Percentiles rank a stretch among this genome's conserved stretches.
These are phyloP conservation scores for Iris macrosiphon DNA, from an alignment of 106 monocot species.

Conservation along the genomic window DNA sequence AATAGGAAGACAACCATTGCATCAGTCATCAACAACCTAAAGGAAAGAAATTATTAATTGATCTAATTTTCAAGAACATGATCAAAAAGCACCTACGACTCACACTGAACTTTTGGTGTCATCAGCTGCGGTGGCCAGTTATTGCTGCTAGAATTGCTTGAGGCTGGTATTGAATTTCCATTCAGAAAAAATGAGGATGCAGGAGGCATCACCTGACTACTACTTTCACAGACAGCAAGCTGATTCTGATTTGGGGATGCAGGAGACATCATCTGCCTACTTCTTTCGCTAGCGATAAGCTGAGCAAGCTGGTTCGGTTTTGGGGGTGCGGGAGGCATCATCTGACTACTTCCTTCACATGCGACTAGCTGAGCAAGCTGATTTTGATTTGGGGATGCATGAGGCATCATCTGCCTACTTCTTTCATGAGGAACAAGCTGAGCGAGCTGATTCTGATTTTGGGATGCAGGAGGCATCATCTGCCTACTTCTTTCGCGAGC, in stretches of 20 bases:
- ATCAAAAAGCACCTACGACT: constrained; percentile 3
- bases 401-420: neutral
- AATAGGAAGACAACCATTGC: neutral
- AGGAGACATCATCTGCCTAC: neutral
- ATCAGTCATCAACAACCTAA: neutral
- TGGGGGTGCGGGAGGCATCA: no score
- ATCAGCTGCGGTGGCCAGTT: neutral
- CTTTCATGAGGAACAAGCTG: neutral
- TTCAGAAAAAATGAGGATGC: neutral
- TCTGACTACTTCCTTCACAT: no score
- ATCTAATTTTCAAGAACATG: neutral
- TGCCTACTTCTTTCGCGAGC: no score
- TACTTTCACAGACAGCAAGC: neutral
- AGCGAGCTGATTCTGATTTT: neutral
- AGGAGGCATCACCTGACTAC: neutral
- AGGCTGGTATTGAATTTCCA: neutral
- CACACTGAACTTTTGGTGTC: constrained; percentile 1
- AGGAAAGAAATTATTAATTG: constrained; percentile 1
- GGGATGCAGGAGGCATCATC: no score
- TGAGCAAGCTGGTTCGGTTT: constrained; percentile 4
- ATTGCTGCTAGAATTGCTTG: neutral
- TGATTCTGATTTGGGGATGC: neutral
- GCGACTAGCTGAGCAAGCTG: no score
- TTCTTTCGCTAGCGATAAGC: neutral
- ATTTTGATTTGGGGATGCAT: neutral